phyloP scores from a whole-genome alignment of 768 basidiomycete genomes.

The Xerocomellus chrysenteron region DNA sequence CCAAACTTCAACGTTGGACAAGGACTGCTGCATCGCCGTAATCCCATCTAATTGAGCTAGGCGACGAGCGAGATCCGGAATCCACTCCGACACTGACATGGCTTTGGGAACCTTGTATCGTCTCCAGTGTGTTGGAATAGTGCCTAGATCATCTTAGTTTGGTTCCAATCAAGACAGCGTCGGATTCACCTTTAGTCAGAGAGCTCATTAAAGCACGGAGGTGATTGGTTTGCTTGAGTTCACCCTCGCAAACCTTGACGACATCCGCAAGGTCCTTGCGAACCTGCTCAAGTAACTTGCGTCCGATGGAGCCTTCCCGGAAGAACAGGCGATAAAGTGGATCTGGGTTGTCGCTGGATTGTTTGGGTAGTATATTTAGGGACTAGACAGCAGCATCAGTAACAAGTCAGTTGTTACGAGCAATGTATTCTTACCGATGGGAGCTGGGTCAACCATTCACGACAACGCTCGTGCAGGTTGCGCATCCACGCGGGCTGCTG shows the following conservation, averaged over 20 bases:
- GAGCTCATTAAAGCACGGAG: slow-evolving; percentile 87
- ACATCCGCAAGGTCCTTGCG: slow-evolving; percentile 80
- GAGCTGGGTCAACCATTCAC: slow-evolving; percentile 77
- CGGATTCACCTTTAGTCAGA: slow-evolving; percentile 76
- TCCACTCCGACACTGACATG: slow-evolving; percentile 84
- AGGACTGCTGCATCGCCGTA: slow-evolving; percentile 47
- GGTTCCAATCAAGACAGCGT: not conserved
- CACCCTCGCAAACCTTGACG: slow-evolving; percentile 80
- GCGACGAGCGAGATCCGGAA: slow-evolving; percentile 76
- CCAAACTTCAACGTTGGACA: slow-evolving; percentile 79
- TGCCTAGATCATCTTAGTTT: slow-evolving; percentile 49
- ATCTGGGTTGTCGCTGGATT: slow-evolving; percentile 69
- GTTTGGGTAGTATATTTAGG: slow-evolving; percentile 63
- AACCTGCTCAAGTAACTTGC: slow-evolving; percentile 75
- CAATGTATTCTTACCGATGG: slow-evolving; percentile 57
- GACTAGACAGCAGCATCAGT: slow-evolving; percentile 41
- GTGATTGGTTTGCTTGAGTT: slow-evolving; percentile 94
- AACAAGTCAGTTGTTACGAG: not conserved
- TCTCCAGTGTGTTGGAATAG: slow-evolving; percentile 86
- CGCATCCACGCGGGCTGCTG: slow-evolving; percentile 97
- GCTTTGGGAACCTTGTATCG: slow-evolving; percentile 84
- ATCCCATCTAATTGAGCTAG: slow-evolving; percentile 81
- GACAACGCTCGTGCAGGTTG: slow-evolving; percentile 72
- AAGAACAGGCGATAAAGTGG: slow-evolving; percentile 88
- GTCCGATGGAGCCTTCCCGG: slow-evolving; percentile 82